phyloP scores from a whole-genome alignment of 352 stramenopile genomes.

The Globisporangium nodosum region DNA sequence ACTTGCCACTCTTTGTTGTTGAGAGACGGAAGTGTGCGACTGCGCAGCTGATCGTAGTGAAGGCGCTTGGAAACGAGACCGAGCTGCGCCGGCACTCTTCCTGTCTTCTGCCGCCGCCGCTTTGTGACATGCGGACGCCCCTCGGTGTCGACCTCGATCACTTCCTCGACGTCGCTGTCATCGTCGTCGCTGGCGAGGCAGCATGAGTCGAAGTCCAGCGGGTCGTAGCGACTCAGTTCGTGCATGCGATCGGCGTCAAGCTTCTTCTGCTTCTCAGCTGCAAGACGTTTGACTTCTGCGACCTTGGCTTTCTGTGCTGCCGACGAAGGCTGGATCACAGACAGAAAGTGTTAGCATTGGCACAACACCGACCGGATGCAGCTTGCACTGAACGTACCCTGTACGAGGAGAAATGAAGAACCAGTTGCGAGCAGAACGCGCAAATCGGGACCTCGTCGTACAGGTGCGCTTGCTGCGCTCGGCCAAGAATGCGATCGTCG shows the following conservation, averaged over 20 bases:
- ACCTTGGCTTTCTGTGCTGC: constrained; percentile 20
- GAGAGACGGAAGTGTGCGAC: constrained; percentile 38
- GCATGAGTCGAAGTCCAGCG: constrained; percentile 42
- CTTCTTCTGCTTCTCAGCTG: constrained; percentile 19
- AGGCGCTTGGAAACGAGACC: constrained; percentile 53
- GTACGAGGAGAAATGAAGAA: constrained; percentile 44
- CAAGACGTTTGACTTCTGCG: constrained; percentile 13
- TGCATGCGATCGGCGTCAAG: constrained; percentile 16
- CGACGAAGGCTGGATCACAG: constrained; percentile 19
- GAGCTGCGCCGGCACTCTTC: constrained; percentile 30
- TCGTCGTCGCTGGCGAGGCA: constrained; percentile 51
- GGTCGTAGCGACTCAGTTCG: constrained; percentile 32
- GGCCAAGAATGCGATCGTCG: constrained; percentile 9
- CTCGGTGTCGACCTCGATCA: constrained; percentile 35
- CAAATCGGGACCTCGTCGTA: constrained; percentile 59
- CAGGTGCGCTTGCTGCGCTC: constrained; percentile 35
- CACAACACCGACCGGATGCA: background rate
- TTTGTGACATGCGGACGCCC: constrained; percentile 33
- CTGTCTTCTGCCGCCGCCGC: constrained; percentile 15
- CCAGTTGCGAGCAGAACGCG: constrained; percentile 50
- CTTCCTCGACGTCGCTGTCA: constrained; percentile 38
- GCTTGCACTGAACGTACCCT: constrained; percentile 15
- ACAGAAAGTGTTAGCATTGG: background rate
- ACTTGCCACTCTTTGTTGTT: constrained; percentile 61
- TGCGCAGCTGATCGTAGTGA: constrained; percentile 53